Evolutionary conservation across 1,284 basidiomycete species (phyloP).

Genomic region (Microbotryum lychnidis-dioicae): DNA sequence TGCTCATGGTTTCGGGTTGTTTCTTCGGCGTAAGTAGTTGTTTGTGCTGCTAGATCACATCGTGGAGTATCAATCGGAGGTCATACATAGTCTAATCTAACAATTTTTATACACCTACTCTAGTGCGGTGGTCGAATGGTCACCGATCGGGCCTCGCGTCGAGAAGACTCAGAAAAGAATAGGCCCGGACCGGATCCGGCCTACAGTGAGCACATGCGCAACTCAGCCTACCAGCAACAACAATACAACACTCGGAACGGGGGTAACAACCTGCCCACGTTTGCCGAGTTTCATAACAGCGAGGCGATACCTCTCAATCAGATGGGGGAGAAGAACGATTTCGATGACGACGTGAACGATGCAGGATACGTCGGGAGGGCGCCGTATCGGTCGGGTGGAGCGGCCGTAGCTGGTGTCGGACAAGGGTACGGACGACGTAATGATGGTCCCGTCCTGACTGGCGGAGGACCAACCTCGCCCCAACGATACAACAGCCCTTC

Average conservation of each 20-base stretch:
- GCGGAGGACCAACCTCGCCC: too few relatives aligned
- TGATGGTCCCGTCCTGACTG: slow-evolving; percentile 1
- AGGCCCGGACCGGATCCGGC: slow-evolving; percentile 8
- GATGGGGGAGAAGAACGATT: slow-evolving; percentile 2
- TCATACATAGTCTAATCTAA: too few relatives aligned
- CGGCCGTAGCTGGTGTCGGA: slow-evolving; percentile 18
- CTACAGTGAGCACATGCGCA: slow-evolving; percentile 18
- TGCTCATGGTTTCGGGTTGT: slow-evolving; percentile 29
- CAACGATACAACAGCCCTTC: too few relatives aligned
- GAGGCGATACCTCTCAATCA: slow-evolving; percentile 13
- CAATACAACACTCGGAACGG: slow-evolving; percentile 5
- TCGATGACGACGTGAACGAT: slow-evolving; percentile 8
- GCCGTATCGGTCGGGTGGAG: neutral
- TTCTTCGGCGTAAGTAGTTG: slow-evolving; percentile 29
- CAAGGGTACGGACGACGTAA: slow-evolving; percentile 26
- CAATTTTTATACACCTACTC: neutral
- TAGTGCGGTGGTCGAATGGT: slow-evolving; percentile 27
- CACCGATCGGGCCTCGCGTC: slow-evolving; percentile 9
- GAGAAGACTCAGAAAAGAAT: slow-evolving; percentile 19
- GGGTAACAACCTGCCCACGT: slow-evolving; percentile 2
- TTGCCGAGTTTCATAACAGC: slow-evolving; percentile 9
- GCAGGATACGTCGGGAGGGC: neutral
- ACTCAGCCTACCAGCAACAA: slow-evolving; percentile 12
- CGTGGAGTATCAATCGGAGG: neutral
- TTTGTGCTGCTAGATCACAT: neutral